Percentiles rank a stretch among this genome's conserved stretches.
phyloP scores from a whole-genome alignment of 176 grass and related monocot species.

The Avena atlantica region DNA sequence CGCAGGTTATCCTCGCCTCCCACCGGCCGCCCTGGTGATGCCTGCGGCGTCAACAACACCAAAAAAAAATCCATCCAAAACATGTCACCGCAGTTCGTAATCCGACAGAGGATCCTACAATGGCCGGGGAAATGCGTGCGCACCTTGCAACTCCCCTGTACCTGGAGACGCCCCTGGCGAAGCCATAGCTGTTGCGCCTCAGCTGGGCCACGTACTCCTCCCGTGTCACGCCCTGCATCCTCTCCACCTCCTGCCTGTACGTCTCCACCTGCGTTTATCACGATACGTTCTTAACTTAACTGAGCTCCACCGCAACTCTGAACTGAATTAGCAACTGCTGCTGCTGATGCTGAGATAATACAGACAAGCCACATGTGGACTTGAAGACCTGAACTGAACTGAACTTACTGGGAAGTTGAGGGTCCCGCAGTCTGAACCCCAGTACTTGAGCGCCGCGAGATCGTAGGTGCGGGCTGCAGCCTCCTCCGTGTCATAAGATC shows the following conservation, averaged over 20 bases:
- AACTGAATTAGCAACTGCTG: not conserved
- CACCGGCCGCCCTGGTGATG: conserved; percentile 49
- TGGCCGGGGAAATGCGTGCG: too few relatives aligned
- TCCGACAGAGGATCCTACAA: not conserved
- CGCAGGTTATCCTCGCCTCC: conserved; percentile 55
- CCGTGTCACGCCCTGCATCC: conserved; percentile 65
- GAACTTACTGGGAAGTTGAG: conserved; percentile 85
- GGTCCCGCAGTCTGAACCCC: conserved; percentile 47
- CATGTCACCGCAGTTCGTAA: not conserved
- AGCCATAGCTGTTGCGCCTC: conserved; percentile 72
- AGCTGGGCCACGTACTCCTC: conserved; percentile 69
- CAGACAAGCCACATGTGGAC: not conserved
- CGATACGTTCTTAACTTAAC: not conserved
- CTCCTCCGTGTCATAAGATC: conserved; percentile 66
- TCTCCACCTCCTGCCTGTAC: conserved; percentile 64
- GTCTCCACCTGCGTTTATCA: conserved; percentile 58
- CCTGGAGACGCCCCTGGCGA: conserved; percentile 76
- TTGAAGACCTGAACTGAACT: not conserved
- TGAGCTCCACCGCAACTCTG: not conserved
- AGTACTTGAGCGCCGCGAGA: conserved; percentile 84
- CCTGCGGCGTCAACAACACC: conserved; percentile 9
- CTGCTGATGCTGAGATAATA: too few relatives aligned
- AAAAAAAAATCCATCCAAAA: not conserved
- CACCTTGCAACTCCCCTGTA: conserved; percentile 87
- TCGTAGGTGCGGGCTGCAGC: conserved; percentile 77